Base-by-base conservation (phyloP, 2,329 filamentous ascomycete genomes). In the Venturia pyrina region DNA sequence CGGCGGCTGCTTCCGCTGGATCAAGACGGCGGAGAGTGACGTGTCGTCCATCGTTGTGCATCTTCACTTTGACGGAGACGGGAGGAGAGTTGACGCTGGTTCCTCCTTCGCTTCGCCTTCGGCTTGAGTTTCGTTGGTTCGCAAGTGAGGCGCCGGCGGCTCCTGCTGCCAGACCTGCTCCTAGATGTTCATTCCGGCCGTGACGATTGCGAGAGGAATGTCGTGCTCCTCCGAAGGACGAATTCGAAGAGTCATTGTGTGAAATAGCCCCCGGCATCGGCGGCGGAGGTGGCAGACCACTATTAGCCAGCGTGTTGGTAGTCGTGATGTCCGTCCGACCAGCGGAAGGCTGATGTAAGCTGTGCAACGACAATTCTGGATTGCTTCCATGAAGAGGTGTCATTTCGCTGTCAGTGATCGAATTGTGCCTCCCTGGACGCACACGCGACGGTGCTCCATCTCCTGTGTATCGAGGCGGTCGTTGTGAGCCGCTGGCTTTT, bases 11-110 rank as follows among this genome's bases (percentile, higher is more conserved):
- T 77, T 87, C 85, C 74, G 86, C 82, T 70, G 86, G 83, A 13
- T 83, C 85, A 34, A 88, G 75, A 15, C 85, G 78, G 37, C 85
- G 79, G 8, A 88, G 78, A 2, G 86, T 88, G 44, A 88, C 84
- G 70, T 86, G 83, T 8, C 84, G 80, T 32, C 85, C 85, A 68
- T 87, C 84, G 66, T 83, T 82, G 73, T 87, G 85, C 81, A 87
- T 85, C 71, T 86, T 86, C 53, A 88, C 81, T 72, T 87, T 86
- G 65, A 88, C 81, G 40, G 82, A 85, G 60, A 87, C 83, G 2
- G 85, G 84, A n/a, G 84, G 84, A 0, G 83, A 85, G 32, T 78
- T 78, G 40, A 81, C 75, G 67, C 79, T 78, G 59, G 78, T 78
- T 69, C 64, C 74, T 74, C 67, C 70, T 71, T 64, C 75, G 71